Base-by-base conservation (phyloP, 139 green algal species). In the Astrephomene gubernaculifera region DNA sequence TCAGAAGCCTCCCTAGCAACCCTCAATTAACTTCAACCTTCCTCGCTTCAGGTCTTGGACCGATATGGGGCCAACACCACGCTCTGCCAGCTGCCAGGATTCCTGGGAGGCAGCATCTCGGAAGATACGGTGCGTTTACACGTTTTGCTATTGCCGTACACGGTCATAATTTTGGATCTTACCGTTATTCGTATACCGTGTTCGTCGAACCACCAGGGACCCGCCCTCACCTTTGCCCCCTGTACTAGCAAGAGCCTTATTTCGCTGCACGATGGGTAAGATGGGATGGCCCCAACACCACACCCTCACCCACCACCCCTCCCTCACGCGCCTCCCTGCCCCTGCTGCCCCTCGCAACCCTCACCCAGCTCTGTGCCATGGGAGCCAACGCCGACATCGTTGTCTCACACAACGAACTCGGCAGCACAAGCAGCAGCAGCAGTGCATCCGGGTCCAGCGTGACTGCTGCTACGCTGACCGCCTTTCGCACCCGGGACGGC, bases 401-500 rank as follows among this genome's bases (percentile, higher is more conserved):
- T 5, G 2, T 71, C 10, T n/a, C n/a, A n/a, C n/a, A n/a, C n/a
- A n/a, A n/a, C n/a, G 12, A 12, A 4, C 14, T 57, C 14, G 14
- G 14, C 49, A 57, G 49, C 49, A 57, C 49, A 12, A 57, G 17
- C 49, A 57, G 49, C 49, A 57, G 49, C 49, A 17, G 29, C 27
- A n/a, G 1, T 45, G 70, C n/a, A 22, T 36, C 38, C 74, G 54
- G 38, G 38, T 7, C 6, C 45, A 45, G 45, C 68, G 25, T 78
- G 0, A 38, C 27, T 5, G 68, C 39, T 5, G 68, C 39, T 27
- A 82, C 74, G 6, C 35, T 82, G 25, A 71, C 54, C 2, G 74
- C 74, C 38, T 82, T 82, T 38, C 74, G 74, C 54, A 82, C 54
- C 10, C 74, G 74, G 9, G 54, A 45, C 74, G 57, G 74, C 27